Evolutionary conservation across 257 asterid species (phyloP), one percentile per base, ranked within the genome.

Genomic region (Capsicum baccatum): DNA sequence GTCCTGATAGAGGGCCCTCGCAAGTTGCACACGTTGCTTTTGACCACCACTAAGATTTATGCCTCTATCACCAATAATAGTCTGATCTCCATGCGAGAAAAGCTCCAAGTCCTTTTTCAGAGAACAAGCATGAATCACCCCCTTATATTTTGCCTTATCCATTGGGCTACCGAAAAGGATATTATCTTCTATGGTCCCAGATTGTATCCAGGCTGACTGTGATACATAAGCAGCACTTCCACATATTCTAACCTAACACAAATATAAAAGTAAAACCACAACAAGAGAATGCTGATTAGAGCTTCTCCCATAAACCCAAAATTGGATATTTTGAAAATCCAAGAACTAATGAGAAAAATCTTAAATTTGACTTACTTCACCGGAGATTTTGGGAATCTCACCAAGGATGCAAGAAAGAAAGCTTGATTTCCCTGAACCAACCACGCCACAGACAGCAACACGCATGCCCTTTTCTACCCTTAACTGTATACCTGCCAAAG

Each of bases 11-110:
- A 96, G 90, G 66, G 99, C 99, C 87, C 99, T 90, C 80, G 99
- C 99, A 84, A 96, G 98, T 85, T 96, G 99, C 87, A 96, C 97
- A 3, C 99, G 90, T 83, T 96, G 99, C 92, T 96, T 96, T 87
- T 96, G 99, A 81, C 99, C 99, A 79, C 99, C 99, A 88, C 99
- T 96, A 50, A 96, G 97, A 89, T 96, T 96, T 87, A 96, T 96
- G 85, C 99, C 99, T 90, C 99, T 90, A 84, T 96, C 99, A 85
- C 99, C 99, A 85, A 96, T 96, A 87, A 96, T 94, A 80, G 99
- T 96, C 88, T 94, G 97, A 90, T 96, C 98, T 84, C 98, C 98
- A 88, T 96, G 99, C 48, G 98, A 96, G 81, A 96, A 92, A 21
- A 94, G 94, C 91, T 93, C 95, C 87, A 96, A 87, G 88, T 96